Evolutionary conservation across 2,329 filamentous ascomycete genomes (phyloP).

Genomic region (Graphium sp.): DNA sequence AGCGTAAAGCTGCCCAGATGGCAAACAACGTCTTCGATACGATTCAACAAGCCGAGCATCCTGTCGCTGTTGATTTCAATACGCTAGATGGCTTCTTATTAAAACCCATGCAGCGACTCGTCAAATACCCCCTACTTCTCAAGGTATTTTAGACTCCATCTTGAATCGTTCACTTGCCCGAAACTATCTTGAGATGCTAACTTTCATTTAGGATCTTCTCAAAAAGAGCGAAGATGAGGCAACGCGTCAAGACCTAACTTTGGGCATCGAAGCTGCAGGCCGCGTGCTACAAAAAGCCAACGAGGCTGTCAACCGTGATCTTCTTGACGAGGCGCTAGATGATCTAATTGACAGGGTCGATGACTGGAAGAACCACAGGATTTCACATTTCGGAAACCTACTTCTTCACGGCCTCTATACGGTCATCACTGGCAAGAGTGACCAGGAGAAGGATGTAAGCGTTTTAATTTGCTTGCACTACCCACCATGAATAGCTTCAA

Average conservation of each 20-base stretch:
- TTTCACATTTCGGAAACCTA: slow-evolving; percentile 82
- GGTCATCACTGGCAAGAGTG: slow-evolving; percentile 76
- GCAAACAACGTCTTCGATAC: slow-evolving; percentile 78
- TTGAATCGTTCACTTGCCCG: slow-evolving; percentile 2
- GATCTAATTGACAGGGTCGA: slow-evolving; percentile 75
- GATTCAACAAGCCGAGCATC: slow-evolving; percentile 57
- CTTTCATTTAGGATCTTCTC: slow-evolving; percentile 49
- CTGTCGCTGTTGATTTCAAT: slow-evolving; percentile 73
- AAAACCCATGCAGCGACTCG: slow-evolving; percentile 89
- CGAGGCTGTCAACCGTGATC: slow-evolving; percentile 75
- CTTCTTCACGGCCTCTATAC: slow-evolving; percentile 81
- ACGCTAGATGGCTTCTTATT: slow-evolving; percentile 83
- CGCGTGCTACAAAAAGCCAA: slow-evolving; percentile 74
- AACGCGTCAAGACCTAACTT: slow-evolving; percentile 53
- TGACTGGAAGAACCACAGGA: slow-evolving; percentile 89
- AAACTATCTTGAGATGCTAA: background rate
- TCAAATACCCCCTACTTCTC: slow-evolving; percentile 84
- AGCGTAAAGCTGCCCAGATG: slow-evolving; percentile 75
- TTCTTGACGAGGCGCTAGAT: slow-evolving; percentile 66
- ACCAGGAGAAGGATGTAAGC: slow-evolving; percentile 77
- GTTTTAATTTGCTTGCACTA: slow-evolving; percentile 3
- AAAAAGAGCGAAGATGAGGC: slow-evolving; percentile 69
- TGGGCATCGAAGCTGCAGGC: slow-evolving; percentile 68
- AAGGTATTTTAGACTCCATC: slow-evolving; percentile 35
- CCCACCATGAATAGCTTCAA: slow-evolving; percentile 2